Conservation (phyloP, 139 green algal species). For the Ettlia oleoabundans region DNA sequence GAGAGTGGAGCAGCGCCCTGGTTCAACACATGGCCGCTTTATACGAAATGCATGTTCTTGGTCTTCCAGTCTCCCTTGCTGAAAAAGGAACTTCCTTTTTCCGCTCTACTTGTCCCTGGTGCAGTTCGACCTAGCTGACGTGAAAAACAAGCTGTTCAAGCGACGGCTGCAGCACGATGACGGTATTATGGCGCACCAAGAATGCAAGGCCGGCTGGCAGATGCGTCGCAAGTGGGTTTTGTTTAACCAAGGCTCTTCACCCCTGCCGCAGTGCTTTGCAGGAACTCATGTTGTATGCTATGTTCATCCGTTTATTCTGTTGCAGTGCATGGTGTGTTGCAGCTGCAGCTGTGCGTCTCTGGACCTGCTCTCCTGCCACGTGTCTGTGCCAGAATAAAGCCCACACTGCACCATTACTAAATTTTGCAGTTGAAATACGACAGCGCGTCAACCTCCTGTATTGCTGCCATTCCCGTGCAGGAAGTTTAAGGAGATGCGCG, state of each 20-base stretch:
- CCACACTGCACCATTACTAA: too few species aligned
- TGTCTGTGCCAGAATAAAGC: too few species aligned
- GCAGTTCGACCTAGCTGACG: neutral
- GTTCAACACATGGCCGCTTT: neutral
- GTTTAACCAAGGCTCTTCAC: neutral
- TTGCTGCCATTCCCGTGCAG: neutral
- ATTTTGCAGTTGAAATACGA: too few species aligned
- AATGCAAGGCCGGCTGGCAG: neutral
- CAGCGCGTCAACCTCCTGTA: neutral
- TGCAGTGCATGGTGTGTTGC: too few species aligned
- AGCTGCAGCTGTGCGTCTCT: too few species aligned
- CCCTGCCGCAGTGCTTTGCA: neutral
- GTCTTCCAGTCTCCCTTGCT: too few species aligned
- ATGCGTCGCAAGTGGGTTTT: neutral
- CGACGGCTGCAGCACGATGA: neutral
- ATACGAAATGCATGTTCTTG: too few species aligned
- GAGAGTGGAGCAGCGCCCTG: neutral
- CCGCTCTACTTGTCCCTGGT: neutral
- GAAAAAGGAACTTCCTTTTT: too few species aligned
- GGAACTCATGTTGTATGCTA: too few species aligned
- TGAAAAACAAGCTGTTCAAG: neutral
- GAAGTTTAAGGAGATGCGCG: slow-evolving; percentile 10
- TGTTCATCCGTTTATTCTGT: too few species aligned
- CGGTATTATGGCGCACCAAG: neutral
- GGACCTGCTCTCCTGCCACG: too few species aligned